Conservation (phyloP, 140 eudicot genomes). For the Erigeron philadelphicus region DNA sequence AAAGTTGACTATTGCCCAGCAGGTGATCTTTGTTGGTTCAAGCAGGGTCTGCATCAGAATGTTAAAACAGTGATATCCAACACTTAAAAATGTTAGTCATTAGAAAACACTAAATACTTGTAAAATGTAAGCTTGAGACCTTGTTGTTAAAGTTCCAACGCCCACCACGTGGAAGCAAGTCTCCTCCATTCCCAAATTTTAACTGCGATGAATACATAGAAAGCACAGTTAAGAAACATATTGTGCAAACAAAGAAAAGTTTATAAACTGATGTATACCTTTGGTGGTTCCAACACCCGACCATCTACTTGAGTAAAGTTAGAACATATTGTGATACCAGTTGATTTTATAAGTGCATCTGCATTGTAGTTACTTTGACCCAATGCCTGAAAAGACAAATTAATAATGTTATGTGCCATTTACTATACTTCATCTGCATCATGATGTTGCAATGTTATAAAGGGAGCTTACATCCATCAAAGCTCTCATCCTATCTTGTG, state of each 20-base stretch:
- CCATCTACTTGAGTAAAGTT: constrained; percentile 52
- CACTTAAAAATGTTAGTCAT: background rate
- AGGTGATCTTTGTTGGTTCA: constrained; percentile 33
- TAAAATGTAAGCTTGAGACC: constrained; percentile 20
- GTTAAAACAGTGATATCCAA: constrained; percentile 4
- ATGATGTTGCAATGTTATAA: background rate
- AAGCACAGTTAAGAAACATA: background rate
- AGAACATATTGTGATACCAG: constrained; percentile 54
- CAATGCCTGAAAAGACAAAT: constrained; percentile 37
- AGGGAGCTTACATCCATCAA: constrained; percentile 43
- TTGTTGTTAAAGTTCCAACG: constrained; percentile 57
- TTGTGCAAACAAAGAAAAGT: background rate
- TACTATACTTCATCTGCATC: background rate
- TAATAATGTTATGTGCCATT: background rate
- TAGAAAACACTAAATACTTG: background rate
- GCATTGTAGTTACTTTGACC: constrained; percentile 41
- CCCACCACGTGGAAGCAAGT: constrained; percentile 39
- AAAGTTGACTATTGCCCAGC: constrained; percentile 62
- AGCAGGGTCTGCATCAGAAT: constrained; percentile 34
- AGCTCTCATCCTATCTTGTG: constrained; percentile 59
- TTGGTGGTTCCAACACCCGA: constrained; percentile 58
- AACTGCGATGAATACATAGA: constrained; percentile 27
- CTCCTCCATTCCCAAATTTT: constrained; percentile 47
- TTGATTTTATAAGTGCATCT: constrained; percentile 54
- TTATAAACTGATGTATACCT: constrained; percentile 25